These are phyloP conservation scores for Ascobolus immersus DNA, from an alignment of 495 filamentous ascomycete genomes.

Conservation along the genomic window DNA sequence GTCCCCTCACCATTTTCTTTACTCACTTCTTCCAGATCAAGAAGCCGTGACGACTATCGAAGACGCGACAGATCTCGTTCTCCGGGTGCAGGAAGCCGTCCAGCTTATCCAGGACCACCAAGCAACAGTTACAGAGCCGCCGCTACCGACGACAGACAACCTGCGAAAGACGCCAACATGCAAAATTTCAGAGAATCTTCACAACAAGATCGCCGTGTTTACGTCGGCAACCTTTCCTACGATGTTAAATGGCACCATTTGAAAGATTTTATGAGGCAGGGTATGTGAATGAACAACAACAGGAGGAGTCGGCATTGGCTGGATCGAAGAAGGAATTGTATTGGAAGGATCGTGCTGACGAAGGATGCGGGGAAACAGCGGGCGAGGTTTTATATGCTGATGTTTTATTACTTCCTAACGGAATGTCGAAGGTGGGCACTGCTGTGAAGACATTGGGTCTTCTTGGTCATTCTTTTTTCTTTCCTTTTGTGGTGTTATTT, in stretches of 20 bases:
- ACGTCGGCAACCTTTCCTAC: slow-evolving; percentile 95
- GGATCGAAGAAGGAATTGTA: background rate
- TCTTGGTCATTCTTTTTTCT: slow-evolving; percentile 53
- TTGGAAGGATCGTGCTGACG: too few relatives aligned
- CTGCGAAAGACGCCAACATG: slow-evolving; percentile 87
- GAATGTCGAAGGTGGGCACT: slow-evolving; percentile 99
- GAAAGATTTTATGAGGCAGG: slow-evolving; percentile 99
- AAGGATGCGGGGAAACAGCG: slow-evolving; percentile 33
- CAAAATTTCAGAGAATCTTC: slow-evolving; percentile 73
- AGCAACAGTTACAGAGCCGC: slow-evolving; percentile 34
- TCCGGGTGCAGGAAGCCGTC: slow-evolving; percentile 56
- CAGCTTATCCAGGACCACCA: slow-evolving; percentile 27
- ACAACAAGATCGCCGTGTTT: slow-evolving; percentile 96
- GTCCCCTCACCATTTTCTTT: slow-evolving; percentile 24
- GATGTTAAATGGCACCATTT: slow-evolving; percentile 99
- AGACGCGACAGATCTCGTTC: slow-evolving; percentile 56
- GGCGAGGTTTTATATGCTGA: slow-evolving; percentile 99
- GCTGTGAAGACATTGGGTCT: slow-evolving; percentile 65
- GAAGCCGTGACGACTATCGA: slow-evolving; percentile 71
- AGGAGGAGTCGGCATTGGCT: background rate
- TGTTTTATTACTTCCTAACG: slow-evolving; percentile 98
- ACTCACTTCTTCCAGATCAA: slow-evolving; percentile 41
- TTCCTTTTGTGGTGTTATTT: slow-evolving; percentile 46
- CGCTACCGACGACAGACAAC: slow-evolving; percentile 56
- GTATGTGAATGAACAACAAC: too few relatives aligned